Conservation (phyloP, 2,329 filamentous ascomycete species). For the Curvularia sp. region DNA sequence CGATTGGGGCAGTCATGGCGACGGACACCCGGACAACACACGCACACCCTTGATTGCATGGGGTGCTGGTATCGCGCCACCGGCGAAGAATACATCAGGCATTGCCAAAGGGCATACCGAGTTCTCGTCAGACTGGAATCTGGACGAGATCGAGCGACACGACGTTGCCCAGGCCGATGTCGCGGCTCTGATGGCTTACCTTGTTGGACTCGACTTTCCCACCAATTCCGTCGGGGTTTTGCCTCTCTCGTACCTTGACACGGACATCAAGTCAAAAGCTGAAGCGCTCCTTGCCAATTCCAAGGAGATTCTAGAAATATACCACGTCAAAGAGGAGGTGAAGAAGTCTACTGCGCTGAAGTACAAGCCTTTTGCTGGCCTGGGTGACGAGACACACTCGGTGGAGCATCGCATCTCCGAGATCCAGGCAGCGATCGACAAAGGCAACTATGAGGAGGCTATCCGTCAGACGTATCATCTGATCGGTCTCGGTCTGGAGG, state of each 20-base stretch:
- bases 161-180: constrained; percentile 95
- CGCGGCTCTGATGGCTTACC: constrained; percentile 92
- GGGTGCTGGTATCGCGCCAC: constrained; percentile 88
- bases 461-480: constrained; percentile 80
- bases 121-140: constrained; percentile 86
- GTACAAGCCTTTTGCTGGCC: constrained; percentile 76
- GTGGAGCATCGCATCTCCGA: constrained; percentile 71
- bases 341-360: constrained; percentile 78
- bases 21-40: constrained; percentile 96
- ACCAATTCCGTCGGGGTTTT: constrained; percentile 96
- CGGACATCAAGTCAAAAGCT: constrained; percentile 77
- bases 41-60: constrained; percentile 90
- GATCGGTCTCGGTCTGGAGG: constrained; percentile 78
- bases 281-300: constrained; percentile 85
- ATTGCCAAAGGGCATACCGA: constrained; percentile 83
- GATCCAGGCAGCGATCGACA: constrained; percentile 73
- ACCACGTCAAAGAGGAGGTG: constrained; percentile 86
- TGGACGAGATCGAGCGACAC: constrained; percentile 81
- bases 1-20: constrained; percentile 98
- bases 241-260: constrained; percentile 81
- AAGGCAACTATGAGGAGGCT: constrained; percentile 73
- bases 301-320: constrained; percentile 91
- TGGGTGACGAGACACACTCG: constrained; percentile 69
- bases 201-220: constrained; percentile 86
- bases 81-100: constrained; percentile 63